Base-by-base conservation (phyloP, 805 yeast genomes). In the Ogataea pignaliae region DNA sequence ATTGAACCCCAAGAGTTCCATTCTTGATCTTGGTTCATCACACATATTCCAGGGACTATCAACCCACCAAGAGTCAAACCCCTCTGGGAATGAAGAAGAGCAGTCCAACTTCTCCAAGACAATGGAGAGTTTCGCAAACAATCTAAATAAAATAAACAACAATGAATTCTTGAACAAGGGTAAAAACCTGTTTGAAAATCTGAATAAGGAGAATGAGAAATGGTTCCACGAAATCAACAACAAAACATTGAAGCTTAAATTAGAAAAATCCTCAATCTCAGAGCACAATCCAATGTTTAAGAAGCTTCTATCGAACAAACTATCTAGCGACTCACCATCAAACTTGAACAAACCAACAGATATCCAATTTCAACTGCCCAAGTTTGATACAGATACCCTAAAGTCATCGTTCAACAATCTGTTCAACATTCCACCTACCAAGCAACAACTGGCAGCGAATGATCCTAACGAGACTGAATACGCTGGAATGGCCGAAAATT, bases 141-240 rank as follows among this genome's bases (percentile, higher is more conserved):
- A 56, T 36, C 28, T 63, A 11, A 44, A 58, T n/a, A 58, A 51
- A 30, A 48, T 55, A 35, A 41, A 48, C 33, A 47, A 50, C 33
- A 56, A 45, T 44, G 62, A 57, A 10, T 42, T 63, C 17, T 34
- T 63, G 5, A 50, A 37, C 14, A 58, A 48, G 39, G 58, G 67
- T 10, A 62, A 52, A 31, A 43, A 44, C 0, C 43, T 64, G 16
- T 46, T 63, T 34, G 64, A 54, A 16, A 48, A 54, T 30, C 38
- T 60, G 39, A 56, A 56, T 29, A 48, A 47, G 26, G 61, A 52
- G 32, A 54, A 55, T 42, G 59, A 53, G 16, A 55, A 47, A 36
- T 59, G 56, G 54, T 30, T 58, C n/a, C 48, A 41, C 10, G 54
- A 48, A 6, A 29, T 51, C 14, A 50, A 47, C 18, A 46, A 17